Conservation (phyloP, 169 alveolate species). For the Plasmodium vivax region DNA sequence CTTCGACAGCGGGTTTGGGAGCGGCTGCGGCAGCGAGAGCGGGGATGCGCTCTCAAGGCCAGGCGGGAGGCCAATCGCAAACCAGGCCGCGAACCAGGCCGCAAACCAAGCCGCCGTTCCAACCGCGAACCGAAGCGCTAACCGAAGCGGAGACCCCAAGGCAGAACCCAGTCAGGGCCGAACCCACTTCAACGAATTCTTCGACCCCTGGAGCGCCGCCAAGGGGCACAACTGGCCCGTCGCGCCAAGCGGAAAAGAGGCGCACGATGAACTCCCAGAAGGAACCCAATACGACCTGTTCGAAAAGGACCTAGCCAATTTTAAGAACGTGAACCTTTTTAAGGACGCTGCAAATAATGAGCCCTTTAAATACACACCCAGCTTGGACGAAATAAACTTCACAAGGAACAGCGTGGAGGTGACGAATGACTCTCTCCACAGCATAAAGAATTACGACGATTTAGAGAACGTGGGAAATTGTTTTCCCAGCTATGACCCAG, state of each 20-base stretch:
- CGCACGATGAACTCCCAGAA: background rate
- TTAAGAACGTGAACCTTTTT: background rate
- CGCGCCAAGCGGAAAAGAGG: too few relatives aligned
- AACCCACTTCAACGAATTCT: conserved; percentile 2
- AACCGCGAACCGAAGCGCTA: background rate
- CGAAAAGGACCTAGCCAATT: background rate
- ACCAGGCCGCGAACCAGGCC: too few relatives aligned
- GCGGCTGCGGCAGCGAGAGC: background rate
- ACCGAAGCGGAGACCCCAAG: background rate
- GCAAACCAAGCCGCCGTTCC: background rate
- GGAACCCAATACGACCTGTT: background rate
- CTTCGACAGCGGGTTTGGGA: background rate
- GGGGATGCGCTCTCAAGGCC: background rate
- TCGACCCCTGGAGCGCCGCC: conserved; percentile 50
- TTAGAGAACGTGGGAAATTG: background rate
- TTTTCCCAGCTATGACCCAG: background rate
- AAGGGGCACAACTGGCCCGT: background rate
- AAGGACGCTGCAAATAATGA: background rate
- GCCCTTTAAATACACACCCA: background rate
- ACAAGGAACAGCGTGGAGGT: background rate
- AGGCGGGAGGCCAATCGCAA: background rate
- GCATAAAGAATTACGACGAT: conserved; percentile 8
- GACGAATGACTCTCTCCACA: background rate
- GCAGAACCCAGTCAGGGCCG: background rate
- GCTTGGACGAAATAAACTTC: background rate